Conservation (phyloP, 345 rosid genomes). For the Limnanthes douglasii region DNA sequence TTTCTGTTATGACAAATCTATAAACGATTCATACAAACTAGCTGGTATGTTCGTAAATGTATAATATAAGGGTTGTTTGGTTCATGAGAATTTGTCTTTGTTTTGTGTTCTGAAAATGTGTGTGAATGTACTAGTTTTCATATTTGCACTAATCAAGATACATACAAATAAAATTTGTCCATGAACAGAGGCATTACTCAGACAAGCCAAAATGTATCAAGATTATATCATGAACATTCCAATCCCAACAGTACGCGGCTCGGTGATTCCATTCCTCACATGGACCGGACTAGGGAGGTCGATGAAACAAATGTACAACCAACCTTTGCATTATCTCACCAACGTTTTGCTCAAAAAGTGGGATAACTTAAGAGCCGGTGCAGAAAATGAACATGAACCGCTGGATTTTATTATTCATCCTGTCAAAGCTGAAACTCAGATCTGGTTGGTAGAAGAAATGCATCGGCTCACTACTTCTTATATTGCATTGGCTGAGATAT, state of each 20-base stretch:
- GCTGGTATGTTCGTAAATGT: too few species aligned
- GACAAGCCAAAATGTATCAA: slow-evolving; percentile 82
- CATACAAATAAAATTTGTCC: too few species aligned
- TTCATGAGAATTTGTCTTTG: too few species aligned
- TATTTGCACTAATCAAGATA: too few species aligned
- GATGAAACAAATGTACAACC: slow-evolving; percentile 52
- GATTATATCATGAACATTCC: slow-evolving; percentile 63
- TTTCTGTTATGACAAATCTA: too few species aligned
- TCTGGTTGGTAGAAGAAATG: slow-evolving; percentile 76
- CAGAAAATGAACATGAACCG: slow-evolving; percentile 30
- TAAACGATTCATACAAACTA: too few species aligned
- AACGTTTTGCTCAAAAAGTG: slow-evolving; percentile 47
- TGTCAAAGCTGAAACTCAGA: slow-evolving; percentile 60
- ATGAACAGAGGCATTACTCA: too few species aligned
- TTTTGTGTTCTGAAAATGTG: too few species aligned
- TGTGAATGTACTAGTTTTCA: too few species aligned
- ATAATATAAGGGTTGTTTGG: too few species aligned
- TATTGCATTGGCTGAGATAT: slow-evolving; percentile 45
- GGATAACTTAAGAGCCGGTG: slow-evolving; percentile 51
- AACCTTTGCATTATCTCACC: slow-evolving; percentile 85
- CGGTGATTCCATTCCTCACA: slow-evolving; percentile 55
- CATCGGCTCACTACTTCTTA: slow-evolving; percentile 58
- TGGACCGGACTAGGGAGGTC: slow-evolving; percentile 76
- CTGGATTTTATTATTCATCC: slow-evolving; percentile 66
- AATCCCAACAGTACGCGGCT: slow-evolving; percentile 45